Conservation (phyloP, 1,139 yeast genomes). For the Pichia sp. region DNA sequence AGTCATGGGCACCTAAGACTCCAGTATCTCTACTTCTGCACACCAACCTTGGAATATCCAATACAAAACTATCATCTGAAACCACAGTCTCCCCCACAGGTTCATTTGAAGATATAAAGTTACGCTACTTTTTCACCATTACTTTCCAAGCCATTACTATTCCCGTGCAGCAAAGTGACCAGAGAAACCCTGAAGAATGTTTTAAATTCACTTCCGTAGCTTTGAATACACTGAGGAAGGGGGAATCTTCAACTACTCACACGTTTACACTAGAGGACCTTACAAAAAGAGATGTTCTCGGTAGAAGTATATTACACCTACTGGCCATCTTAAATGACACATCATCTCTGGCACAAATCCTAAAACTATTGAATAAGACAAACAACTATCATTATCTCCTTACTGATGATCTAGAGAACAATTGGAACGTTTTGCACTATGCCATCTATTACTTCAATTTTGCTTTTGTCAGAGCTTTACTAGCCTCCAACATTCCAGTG, state of each 20-base stretch:
- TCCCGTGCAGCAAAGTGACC: too few species aligned
- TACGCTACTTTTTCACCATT: too few species aligned
- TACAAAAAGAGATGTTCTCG: constrained; percentile 58
- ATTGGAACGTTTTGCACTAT: constrained; percentile 78
- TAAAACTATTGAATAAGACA: constrained; percentile 38
- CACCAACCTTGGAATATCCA: too few species aligned
- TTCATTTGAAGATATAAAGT: too few species aligned
- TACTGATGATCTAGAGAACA: constrained; percentile 63
- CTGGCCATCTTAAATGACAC: constrained; percentile 46
- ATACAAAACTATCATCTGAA: too few species aligned
- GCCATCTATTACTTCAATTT: constrained; percentile 55
- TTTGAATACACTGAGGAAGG: constrained; percentile 8
- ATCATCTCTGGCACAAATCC: constrained; percentile 39
- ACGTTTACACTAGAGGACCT: constrained; percentile 36
- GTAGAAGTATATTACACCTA: constrained; percentile 61
- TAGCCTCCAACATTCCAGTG: constrained; percentile 24
- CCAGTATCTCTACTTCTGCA: too few species aligned
- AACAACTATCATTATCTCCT: constrained; percentile 24
- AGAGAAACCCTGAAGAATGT: too few species aligned
- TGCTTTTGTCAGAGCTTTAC: constrained; percentile 44
- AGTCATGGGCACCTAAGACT: too few species aligned
- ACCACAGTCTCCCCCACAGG: too few species aligned
- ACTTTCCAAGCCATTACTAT: too few species aligned
- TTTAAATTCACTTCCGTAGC: constrained; percentile 15
- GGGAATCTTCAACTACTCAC: constrained; percentile 13